Evolutionary conservation across 305 asterid genomes (phyloP).

Genomic region (Striga hermonthica): DNA sequence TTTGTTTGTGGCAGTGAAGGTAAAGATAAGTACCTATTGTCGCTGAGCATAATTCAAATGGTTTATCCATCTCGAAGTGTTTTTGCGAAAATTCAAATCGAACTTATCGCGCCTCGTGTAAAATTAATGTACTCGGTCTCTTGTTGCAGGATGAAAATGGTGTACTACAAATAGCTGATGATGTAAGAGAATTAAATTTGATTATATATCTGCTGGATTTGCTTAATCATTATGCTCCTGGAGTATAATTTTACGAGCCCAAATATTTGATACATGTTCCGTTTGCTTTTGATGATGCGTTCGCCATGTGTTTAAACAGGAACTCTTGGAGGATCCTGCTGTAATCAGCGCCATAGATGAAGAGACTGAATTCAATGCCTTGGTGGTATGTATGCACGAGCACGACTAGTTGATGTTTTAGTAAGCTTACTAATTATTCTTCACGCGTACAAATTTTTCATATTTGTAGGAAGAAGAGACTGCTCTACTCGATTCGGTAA

Average conservation of each 20-base stretch:
- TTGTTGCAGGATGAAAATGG: constrained; percentile 69
- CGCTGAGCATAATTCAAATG: background rate
- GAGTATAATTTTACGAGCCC: background rate
- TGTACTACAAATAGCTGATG: constrained; percentile 73
- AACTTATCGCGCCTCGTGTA: constrained; percentile 1
- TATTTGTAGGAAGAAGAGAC: constrained; percentile 87
- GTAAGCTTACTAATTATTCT: constrained; percentile 12
- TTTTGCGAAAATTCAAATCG: constrained; percentile 14
- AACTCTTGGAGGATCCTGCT: constrained; percentile 84
- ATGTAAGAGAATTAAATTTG: constrained; percentile 56
- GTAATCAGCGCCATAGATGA: constrained; percentile 81
- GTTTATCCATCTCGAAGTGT: constrained; percentile 11
- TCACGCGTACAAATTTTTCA: constrained; percentile 25
- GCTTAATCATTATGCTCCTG: background rate
- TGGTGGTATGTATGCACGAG: constrained; percentile 65
- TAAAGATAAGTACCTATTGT: constrained; percentile 33
- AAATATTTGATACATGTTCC: background rate
- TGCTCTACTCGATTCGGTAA: constrained; percentile 78
- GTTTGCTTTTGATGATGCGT: background rate
- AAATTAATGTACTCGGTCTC: constrained; percentile 10
- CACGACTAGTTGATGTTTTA: constrained; percentile 28
- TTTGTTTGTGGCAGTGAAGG: constrained; percentile 88
- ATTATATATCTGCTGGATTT: constrained; percentile 7
- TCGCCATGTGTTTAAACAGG: constrained; percentile 45
- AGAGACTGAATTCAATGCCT: constrained; percentile 97